These are phyloP conservation scores for Coprinopsis cinerea DNA, from an alignment of 768 basidiomycete species.

Conservation along the genomic window DNA sequence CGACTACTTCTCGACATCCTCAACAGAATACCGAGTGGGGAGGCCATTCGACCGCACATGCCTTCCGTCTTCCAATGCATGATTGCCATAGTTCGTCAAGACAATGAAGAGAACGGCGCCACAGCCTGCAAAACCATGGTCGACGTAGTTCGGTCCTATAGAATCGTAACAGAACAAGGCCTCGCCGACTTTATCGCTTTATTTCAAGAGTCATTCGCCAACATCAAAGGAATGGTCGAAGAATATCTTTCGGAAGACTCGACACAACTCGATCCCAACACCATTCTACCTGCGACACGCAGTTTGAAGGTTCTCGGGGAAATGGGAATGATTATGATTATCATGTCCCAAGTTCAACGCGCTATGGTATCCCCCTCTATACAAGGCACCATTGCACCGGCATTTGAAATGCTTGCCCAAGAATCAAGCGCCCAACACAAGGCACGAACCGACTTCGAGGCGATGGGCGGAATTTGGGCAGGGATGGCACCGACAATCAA, in stretches of 20 bases:
- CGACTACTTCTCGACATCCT: slow-evolving; percentile 84
- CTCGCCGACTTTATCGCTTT: slow-evolving; percentile 76
- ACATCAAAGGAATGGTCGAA: slow-evolving; percentile 65
- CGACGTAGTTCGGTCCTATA: slow-evolving; percentile 79
- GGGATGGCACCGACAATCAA: slow-evolving; percentile 74
- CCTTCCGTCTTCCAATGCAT: slow-evolving; percentile 69
- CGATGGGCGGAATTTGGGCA: slow-evolving; percentile 77
- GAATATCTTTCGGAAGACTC: slow-evolving; percentile 73
- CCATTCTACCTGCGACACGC: slow-evolving; percentile 62
- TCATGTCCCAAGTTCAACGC: slow-evolving; percentile 81
- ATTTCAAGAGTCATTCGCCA: slow-evolving; percentile 72
- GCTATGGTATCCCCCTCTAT: slow-evolving; percentile 59
- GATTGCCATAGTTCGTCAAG: slow-evolving; percentile 76
- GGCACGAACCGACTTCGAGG: slow-evolving; percentile 72
- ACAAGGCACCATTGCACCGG: slow-evolving; percentile 65
- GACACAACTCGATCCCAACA: slow-evolving; percentile 43
- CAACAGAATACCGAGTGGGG: slow-evolving; percentile 79
- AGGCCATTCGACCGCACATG: slow-evolving; percentile 66
- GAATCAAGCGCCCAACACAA: slow-evolving; percentile 79
- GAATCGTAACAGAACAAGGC: slow-evolving; percentile 64
- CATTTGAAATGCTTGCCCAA: slow-evolving; percentile 71
- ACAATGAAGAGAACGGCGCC: slow-evolving; percentile 95
- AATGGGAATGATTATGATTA: slow-evolving; percentile 86
- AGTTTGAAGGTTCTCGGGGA: slow-evolving; percentile 95
- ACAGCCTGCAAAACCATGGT: slow-evolving; percentile 87